These are phyloP conservation scores for Dothideomycetes sp. DNA, from an alignment of 2,329 filamentous ascomycete genomes.

Conservation along the genomic window DNA sequence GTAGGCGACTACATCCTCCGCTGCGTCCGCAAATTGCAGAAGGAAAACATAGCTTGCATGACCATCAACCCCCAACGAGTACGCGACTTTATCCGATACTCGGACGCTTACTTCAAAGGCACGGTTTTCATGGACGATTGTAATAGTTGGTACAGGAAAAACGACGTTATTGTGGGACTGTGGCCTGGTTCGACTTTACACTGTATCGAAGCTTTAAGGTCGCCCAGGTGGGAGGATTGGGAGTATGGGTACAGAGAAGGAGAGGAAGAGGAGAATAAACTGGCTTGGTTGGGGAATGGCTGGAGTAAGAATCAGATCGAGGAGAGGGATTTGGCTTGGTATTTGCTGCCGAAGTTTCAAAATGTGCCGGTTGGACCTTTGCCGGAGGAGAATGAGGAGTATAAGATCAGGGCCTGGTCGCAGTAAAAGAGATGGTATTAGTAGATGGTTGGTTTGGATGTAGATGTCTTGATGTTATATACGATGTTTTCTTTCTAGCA, in stretches of 20 bases:
- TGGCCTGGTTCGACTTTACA: conserved; percentile 41
- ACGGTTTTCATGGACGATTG: conserved; percentile 41
- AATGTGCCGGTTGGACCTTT: conserved; percentile 25
- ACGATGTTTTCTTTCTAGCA: too few species aligned
- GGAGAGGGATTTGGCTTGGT: conserved; percentile 32
- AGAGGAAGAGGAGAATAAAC: conserved; percentile 24
- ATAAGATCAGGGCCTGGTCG: conserved; percentile 29
- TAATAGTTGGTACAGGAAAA: conserved; percentile 35
- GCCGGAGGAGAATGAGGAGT: conserved; percentile 33
- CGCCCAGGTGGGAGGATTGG: conserved; percentile 39
- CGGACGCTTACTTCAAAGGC: conserved; percentile 35
- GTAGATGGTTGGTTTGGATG: neutral
- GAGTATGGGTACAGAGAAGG: conserved; percentile 30
- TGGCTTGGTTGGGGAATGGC: conserved; percentile 32
- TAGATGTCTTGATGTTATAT: neutral
- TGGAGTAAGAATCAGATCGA: conserved; percentile 28
- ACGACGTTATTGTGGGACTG: conserved; percentile 26
- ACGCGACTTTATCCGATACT: conserved; percentile 40
- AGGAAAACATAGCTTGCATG: conserved; percentile 35
- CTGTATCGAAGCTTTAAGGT: conserved; percentile 40
- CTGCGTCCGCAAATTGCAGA: conserved; percentile 16
- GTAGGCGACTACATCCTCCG: conserved; percentile 28
- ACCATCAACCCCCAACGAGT: conserved; percentile 39
- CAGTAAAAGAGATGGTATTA: conserved; percentile 20
- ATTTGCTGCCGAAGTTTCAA: conserved; percentile 33